Base-by-base conservation (phyloP, 305 asterid species). In the Rubia tinctorum region DNA sequence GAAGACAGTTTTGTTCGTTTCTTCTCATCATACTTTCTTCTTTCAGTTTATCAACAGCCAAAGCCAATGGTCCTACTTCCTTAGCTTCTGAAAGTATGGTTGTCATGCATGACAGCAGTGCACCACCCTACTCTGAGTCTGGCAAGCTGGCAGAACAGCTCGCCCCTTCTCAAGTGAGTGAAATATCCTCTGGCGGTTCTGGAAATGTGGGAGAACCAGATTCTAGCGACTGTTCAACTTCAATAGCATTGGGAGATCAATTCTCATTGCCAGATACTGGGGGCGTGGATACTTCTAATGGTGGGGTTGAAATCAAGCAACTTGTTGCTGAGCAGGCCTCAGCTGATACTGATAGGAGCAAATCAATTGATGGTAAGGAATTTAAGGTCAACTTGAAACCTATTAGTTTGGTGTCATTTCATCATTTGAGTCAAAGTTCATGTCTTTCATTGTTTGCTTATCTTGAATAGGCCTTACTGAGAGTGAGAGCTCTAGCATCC, bases 261-360 rank as follows among this genome's bases (percentile, higher is more conserved):
- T 73, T 84, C 56, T 85, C 90, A 60, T 80, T 95, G 76, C 81
- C 90, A 76, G 89, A 88, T 78, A 85, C 88, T 75, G 83, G 79
- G 83, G 84, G 83, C 53, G 87, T 79, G 69, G 93, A 81, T 70
- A 70, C 88, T 66, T 78, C 73, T 75, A 86, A 64, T 61, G 74
- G 63, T 81, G 95, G 85, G 78, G 78, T 77, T 77, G 89, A 78
- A 77, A 82, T 71, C 76, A 83, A 80, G 68, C 77, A 23, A 71
- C 80, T 77, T 75, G 71, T 73, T 47, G 67, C 74, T 68, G 87
- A 84, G 73, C 79, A 58, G 77, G 66, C 78, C 77, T 79, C 80
- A 60, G 86, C 82, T 71, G 77, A 67, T 73, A 76, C 76, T 75
- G 77, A 77, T 63, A 89, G 78, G 80, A 82, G 73, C 81, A 86